These are phyloP conservation scores for Cordyceps fumosorosea DNA, from an alignment of 2,329 filamentous ascomycete genomes.

Conservation along the genomic window DNA sequence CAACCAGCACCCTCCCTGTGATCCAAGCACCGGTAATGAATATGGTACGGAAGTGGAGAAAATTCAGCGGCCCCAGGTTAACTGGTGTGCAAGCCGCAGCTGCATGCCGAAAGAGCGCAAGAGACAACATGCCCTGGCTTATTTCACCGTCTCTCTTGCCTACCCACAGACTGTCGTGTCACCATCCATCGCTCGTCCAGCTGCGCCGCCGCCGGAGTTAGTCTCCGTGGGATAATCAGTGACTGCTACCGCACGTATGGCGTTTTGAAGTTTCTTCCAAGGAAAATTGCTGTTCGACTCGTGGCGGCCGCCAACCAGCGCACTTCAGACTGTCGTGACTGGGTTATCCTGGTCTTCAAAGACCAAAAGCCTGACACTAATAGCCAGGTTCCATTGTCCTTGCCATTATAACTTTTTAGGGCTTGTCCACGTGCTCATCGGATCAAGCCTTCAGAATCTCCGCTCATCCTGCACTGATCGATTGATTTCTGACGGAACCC, in stretches of 20 bases:
- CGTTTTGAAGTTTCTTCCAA: neutral
- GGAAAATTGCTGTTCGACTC: neutral
- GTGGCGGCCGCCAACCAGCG: neutral
- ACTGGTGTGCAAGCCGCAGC: neutral
- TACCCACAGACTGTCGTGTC: neutral
- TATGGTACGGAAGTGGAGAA: neutral
- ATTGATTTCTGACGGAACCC: neutral
- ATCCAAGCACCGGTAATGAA: neutral
- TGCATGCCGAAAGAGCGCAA: neutral
- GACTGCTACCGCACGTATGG: neutral
- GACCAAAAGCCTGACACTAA: neutral
- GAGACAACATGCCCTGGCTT: neutral
- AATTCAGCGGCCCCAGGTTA: neutral
- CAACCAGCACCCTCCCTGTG: no score
- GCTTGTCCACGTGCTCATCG: neutral
- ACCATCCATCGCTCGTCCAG: no score
- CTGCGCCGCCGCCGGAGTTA: no score
- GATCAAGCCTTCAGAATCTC: neutral
- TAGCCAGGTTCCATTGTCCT: neutral
- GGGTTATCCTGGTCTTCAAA: neutral
- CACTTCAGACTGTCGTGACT: neutral
- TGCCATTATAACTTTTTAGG: neutral
- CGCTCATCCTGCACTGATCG: neutral
- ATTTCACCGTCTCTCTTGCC: neutral
- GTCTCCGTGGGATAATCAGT: no score